Conservation (phyloP, 1,284 basidiomycete genomes). For the Earliella scabrosa region DNA sequence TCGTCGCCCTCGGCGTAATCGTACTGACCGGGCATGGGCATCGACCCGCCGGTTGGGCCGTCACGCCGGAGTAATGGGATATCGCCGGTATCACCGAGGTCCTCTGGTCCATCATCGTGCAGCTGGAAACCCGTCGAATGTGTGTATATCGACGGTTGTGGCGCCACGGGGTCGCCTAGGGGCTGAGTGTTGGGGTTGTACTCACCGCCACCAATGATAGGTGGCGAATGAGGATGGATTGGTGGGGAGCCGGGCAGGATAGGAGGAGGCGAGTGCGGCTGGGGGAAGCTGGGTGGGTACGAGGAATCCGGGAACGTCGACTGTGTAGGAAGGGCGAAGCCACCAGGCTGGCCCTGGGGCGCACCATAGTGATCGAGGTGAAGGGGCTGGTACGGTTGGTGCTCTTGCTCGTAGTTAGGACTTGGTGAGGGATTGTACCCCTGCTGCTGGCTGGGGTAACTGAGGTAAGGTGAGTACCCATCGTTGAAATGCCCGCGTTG, state of each 20-base stretch:
- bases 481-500: slow-evolving; percentile 35
- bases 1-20: slow-evolving; percentile 44
- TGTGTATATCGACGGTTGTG: slow-evolving; percentile 27
- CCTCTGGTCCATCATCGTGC: slow-evolving; percentile 46
- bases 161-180: slow-evolving; percentile 27
- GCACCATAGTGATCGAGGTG: slow-evolving; percentile 34
- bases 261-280: slow-evolving; percentile 19
- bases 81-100: slow-evolving; percentile 55
- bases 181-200: slow-evolving; percentile 18
- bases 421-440: slow-evolving; percentile 30
- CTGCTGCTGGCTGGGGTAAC: slow-evolving; percentile 28
- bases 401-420: slow-evolving; percentile 42
- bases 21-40: slow-evolving; percentile 49
- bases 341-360: slow-evolving; percentile 21
- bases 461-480: slow-evolving; percentile 32
- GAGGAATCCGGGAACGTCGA: slow-evolving; percentile 23
- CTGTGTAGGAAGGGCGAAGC: slow-evolving; percentile 23
- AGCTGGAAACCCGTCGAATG: slow-evolving; percentile 32
- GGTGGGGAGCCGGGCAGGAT: slow-evolving; percentile 2
- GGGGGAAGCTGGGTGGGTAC: slow-evolving; percentile 24
- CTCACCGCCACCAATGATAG: slow-evolving; percentile 10
- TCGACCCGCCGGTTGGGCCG: slow-evolving; percentile 27
- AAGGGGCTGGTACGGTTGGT: slow-evolving; percentile 33
- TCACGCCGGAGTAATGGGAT: slow-evolving; percentile 66
- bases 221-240: slow-evolving; percentile 10